phyloP scores from a whole-genome alignment of 2,329 filamentous ascomycete species.

The Dendryphion nanum region DNA sequence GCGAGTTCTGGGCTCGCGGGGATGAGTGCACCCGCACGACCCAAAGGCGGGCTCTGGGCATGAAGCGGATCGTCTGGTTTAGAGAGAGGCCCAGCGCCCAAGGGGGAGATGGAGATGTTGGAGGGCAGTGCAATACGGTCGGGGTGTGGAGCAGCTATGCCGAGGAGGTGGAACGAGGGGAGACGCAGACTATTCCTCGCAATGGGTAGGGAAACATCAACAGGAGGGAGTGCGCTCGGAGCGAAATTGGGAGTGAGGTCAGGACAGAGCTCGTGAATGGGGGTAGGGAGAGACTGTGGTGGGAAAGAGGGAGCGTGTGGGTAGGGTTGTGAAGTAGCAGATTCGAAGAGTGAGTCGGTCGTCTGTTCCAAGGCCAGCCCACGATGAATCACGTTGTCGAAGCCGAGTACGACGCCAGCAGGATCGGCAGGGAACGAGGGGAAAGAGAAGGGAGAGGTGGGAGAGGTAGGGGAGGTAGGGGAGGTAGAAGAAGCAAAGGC shows the following conservation, averaged over 20 bases:
- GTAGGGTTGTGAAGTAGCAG: constrained; percentile 26
- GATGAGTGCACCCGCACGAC: constrained; percentile 12
- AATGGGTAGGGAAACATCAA: constrained; percentile 28
- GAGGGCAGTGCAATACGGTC: constrained; percentile 32
- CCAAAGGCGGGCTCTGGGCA: constrained; percentile 34
- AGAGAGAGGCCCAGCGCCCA: constrained; percentile 38
- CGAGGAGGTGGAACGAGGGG: constrained; percentile 54
- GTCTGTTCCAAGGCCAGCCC: constrained; percentile 6
- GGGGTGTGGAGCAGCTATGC: constrained; percentile 50
- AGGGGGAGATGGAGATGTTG: constrained; percentile 25
- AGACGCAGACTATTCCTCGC: constrained; percentile 46
- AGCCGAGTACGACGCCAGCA: constrained; percentile 5
- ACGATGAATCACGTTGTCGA: constrained; percentile 10
- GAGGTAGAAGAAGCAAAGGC: background rate
- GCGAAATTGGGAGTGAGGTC: constrained; percentile 27
- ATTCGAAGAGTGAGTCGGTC: constrained; percentile 20
- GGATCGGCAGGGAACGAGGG: constrained; percentile 9
- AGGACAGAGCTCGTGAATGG: constrained; percentile 22
- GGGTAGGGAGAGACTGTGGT: constrained; percentile 20
- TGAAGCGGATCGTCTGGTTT: constrained; percentile 42
- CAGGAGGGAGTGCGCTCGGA: constrained; percentile 22
- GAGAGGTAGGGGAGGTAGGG: background rate
- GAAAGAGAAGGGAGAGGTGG: background rate
- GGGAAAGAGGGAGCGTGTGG: constrained; percentile 25
- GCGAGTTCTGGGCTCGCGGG: constrained; percentile 17